These are phyloP conservation scores for Anthoceros angustus DNA, from an alignment of 225 moss, liverwort and hornwort genomes.

Conservation along the genomic window DNA sequence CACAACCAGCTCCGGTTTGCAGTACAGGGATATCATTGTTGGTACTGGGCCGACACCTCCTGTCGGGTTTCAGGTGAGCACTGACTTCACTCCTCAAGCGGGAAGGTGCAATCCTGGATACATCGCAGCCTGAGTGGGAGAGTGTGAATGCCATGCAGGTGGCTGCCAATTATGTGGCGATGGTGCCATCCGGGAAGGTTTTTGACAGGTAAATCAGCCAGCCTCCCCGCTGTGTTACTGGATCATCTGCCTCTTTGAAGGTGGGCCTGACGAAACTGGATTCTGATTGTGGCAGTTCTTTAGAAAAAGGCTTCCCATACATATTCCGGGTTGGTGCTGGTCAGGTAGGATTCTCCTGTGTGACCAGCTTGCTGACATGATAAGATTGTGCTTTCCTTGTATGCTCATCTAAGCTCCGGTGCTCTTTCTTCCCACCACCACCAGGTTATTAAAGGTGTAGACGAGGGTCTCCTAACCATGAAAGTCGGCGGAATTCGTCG, in stretches of 20 bases:
- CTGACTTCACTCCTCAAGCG: background rate
- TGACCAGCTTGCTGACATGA: background rate
- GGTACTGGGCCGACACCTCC: conserved; percentile 64
- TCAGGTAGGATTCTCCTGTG: conserved; percentile 30
- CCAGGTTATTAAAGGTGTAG: conserved; percentile 42
- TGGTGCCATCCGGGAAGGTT: conserved; percentile 82
- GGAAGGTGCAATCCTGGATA: background rate
- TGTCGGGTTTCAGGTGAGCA: conserved; percentile 69
- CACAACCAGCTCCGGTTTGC: conserved; percentile 79
- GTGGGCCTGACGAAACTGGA: background rate
- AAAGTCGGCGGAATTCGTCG: conserved; percentile 39
- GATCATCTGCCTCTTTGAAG: background rate
- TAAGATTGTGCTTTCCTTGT: background rate
- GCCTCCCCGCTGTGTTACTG: too few species aligned
- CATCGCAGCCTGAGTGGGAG: background rate
- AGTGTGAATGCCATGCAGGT: conserved; percentile 29
- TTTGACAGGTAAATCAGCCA: conserved; percentile 51
- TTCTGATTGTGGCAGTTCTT: conserved; percentile 37
- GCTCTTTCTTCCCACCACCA: background rate
- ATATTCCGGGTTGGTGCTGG: conserved; percentile 83
- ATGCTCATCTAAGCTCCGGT: background rate
- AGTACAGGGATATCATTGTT: conserved; percentile 74
- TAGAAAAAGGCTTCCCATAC: conserved; percentile 83
- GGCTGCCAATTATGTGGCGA: conserved; percentile 87
- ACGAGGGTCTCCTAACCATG: conserved; percentile 40